These are phyloP conservation scores for Aphanoascus verrucosus DNA, from an alignment of 2,329 filamentous ascomycete genomes.

Conservation along the genomic window DNA sequence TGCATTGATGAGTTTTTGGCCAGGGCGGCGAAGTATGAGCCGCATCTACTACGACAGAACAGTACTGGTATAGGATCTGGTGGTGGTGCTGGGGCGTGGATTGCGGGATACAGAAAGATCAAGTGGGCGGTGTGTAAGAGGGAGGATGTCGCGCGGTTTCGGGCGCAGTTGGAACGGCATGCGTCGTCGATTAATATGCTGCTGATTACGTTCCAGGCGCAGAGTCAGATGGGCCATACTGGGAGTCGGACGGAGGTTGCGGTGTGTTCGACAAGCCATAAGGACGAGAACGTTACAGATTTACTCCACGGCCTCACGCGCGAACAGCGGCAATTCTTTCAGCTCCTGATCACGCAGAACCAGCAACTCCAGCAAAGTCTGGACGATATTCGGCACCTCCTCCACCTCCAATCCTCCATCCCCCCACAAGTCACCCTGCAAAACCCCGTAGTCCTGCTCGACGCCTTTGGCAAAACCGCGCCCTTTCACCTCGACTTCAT, in stretches of 20 bases:
- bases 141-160: slow-evolving; percentile 5
- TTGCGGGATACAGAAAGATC: slow-evolving; percentile 8
- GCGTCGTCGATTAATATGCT: slow-evolving; percentile 12
- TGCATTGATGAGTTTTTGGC: slow-evolving; percentile 4
- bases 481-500: slow-evolving; percentile 14
- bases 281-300: background rate
- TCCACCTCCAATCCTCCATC: background rate
- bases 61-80: background rate
- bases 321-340: slow-evolving; percentile 1
- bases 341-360: background rate
- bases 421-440: slow-evolving; percentile 8
- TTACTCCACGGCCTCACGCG: background rate
- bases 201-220: slow-evolving; percentile 10
- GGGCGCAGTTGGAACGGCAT: slow-evolving; percentile 9
- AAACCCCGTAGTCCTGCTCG: slow-evolving; percentile 9
- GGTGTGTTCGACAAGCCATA: background rate
- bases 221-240: background rate
- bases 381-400: background rate
- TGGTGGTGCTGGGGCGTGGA: background rate
- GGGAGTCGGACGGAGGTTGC: background rate
- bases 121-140: slow-evolving; percentile 12
- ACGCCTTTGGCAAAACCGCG: slow-evolving; percentile 11
- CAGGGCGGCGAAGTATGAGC: slow-evolving; percentile 2
- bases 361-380: background rate
- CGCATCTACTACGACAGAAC: slow-evolving; percentile 1